phyloP scores from a whole-genome alignment of 306 rosid species.

The Vachellia collinsii region DNA sequence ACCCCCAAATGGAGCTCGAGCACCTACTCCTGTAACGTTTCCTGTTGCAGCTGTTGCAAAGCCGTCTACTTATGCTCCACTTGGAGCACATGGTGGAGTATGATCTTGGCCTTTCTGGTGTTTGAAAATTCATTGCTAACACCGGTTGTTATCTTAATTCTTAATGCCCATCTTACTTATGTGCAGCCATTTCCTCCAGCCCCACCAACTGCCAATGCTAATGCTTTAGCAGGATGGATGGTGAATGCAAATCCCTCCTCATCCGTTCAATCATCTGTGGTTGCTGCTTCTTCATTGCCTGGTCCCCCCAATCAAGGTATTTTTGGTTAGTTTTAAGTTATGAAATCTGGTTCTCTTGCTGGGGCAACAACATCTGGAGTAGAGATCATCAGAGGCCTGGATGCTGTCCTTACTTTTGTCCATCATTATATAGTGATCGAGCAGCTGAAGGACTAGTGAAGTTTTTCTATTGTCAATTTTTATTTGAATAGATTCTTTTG shows the following conservation, averaged over 20 bases:
- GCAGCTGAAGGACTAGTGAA: constrained; percentile 14
- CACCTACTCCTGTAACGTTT: constrained; percentile 51
- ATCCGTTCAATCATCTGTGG: constrained; percentile 42
- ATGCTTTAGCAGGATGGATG: constrained; percentile 52
- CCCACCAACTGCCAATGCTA: constrained; percentile 44
- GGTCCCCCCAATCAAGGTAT: constrained; percentile 55
- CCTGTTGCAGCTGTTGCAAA: constrained; percentile 54
- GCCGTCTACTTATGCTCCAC: constrained; percentile 56
- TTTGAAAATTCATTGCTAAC: constrained; percentile 35
- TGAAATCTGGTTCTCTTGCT: constrained; percentile 17
- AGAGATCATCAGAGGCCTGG: background rate
- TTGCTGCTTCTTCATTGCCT: constrained; percentile 46
- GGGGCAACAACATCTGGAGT: background rate
- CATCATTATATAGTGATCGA: background rate
- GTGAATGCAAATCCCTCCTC: constrained; percentile 46
- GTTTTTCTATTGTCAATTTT: background rate
- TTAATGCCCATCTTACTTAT: constrained; percentile 1
- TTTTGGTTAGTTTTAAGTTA: constrained; percentile 23
- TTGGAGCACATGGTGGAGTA: constrained; percentile 53
- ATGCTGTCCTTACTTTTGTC: background rate
- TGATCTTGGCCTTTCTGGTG: constrained; percentile 24
- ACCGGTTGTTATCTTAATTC: background rate
- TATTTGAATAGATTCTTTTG: background rate
- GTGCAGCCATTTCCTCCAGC: constrained; percentile 52
- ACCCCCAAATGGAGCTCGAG: constrained; percentile 52